These are phyloP conservation scores for Eutrema salsugineum DNA, from an alignment of 441 rosid genomes.

Conservation along the genomic window DNA sequence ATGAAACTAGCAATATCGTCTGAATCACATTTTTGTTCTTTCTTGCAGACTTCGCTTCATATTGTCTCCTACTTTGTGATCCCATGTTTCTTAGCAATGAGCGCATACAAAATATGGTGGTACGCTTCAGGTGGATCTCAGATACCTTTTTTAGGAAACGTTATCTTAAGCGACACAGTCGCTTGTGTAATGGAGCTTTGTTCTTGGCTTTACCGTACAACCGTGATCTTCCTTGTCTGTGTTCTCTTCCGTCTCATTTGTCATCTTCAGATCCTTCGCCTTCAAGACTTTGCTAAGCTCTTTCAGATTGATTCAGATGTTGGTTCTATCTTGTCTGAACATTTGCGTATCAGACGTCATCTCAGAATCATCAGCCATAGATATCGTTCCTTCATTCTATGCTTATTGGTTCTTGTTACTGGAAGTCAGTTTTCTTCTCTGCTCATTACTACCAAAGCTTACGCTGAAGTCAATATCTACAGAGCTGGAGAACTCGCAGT, in stretches of 20 bases:
- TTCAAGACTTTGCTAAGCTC: constrained; percentile 76
- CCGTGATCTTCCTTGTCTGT: constrained; percentile 77
- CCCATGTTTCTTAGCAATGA: constrained; percentile 70
- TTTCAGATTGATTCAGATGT: constrained; percentile 77
- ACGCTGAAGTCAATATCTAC: constrained; percentile 48
- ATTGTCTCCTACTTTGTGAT: constrained; percentile 63
- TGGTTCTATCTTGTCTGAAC: constrained; percentile 65
- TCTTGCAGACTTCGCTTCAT: constrained; percentile 68
- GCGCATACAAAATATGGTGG: constrained; percentile 97
- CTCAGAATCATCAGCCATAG: constrained; percentile 91
- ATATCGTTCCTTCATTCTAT: constrained; percentile 61
- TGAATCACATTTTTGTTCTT: neutral
- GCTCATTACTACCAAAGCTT: constrained; percentile 67
- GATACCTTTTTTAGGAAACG: constrained; percentile 82
- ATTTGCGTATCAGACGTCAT: constrained; percentile 79
- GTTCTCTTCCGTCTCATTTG: constrained; percentile 85
- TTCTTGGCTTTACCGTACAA: constrained; percentile 92
- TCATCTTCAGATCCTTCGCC: constrained; percentile 84
- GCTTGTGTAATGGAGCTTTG: constrained; percentile 86
- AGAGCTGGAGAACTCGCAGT: constrained; percentile 91
- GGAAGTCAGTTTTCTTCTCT: constrained; percentile 83
- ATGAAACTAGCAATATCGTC: too few species aligned
- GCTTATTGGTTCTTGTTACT: constrained; percentile 61
- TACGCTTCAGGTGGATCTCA: constrained; percentile 91
- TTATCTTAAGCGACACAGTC: constrained; percentile 60